phyloP scores from a whole-genome alignment of 192 early-diverging fungal species.

The Backusella tarrabulga region DNA sequence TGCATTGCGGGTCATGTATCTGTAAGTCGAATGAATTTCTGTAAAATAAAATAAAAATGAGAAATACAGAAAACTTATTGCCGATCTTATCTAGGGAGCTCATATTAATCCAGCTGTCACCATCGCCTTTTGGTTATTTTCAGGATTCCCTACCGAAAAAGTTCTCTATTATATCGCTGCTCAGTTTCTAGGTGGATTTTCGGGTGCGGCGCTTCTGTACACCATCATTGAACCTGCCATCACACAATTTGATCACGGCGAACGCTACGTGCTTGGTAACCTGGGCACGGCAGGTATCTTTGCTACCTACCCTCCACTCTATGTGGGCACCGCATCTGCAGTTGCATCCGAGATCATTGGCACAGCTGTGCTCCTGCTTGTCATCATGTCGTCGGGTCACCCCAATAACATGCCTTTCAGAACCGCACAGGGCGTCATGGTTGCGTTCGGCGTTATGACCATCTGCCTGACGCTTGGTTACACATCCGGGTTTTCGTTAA shows the following conservation, averaged over 20 bases:
- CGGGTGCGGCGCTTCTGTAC: constrained; percentile 68
- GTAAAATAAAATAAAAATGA: neutral
- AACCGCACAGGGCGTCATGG: constrained; percentile 11
- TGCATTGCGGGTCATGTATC: constrained; percentile 63
- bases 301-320: constrained; percentile 58
- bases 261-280: constrained; percentile 38
- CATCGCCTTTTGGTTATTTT: constrained; percentile 60
- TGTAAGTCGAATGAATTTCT: constrained; percentile 32
- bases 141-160: constrained; percentile 69
- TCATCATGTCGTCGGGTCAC: constrained; percentile 57
- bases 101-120: constrained; percentile 82
- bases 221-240: constrained; percentile 60
- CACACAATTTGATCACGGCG: constrained; percentile 46
- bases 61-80: neutral
- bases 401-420: constrained; percentile 25
- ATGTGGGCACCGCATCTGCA: constrained; percentile 52
- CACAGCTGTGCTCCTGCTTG: constrained; percentile 63
- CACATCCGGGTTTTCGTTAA: constrained; percentile 45
- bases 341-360: constrained; percentile 66
- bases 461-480: constrained; percentile 21
- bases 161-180: constrained; percentile 62
- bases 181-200: constrained; percentile 72
- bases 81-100: constrained; percentile 47
- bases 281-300: constrained; percentile 62
- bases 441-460: constrained; percentile 6